Conservation (phyloP, 441 rosid genomes). For the Metrosideros polymorpha region DNA sequence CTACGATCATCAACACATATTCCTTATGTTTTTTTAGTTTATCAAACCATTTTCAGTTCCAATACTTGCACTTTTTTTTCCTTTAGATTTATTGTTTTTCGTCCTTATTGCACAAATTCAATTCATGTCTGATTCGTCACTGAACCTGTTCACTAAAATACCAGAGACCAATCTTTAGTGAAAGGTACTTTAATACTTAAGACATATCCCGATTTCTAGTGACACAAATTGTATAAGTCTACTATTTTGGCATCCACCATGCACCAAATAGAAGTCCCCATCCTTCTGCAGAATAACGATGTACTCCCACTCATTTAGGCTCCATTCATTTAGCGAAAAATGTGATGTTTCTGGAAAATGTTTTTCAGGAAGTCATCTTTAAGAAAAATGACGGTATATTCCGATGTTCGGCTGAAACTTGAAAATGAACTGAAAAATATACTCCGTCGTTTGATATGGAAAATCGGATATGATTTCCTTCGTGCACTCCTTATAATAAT, state of each 20-base stretch:
- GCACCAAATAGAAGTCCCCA: neutral
- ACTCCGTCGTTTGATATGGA: too few relatives aligned
- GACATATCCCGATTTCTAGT: neutral
- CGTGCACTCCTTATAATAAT: too few relatives aligned
- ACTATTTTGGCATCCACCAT: neutral
- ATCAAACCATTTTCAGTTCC: too few relatives aligned
- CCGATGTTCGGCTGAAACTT: too few relatives aligned
- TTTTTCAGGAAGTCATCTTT: too few relatives aligned
- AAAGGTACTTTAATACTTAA: too few relatives aligned
- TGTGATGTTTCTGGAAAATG: too few relatives aligned
- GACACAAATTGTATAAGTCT: neutral
- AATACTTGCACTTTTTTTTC: neutral
- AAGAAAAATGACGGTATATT: too few relatives aligned
- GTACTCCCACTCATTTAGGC: too few relatives aligned
- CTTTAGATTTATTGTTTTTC: neutral
- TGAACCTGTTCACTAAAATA: neutral
- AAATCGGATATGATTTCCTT: too few relatives aligned
- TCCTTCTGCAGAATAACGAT: neutral
- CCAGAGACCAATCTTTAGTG: neutral
- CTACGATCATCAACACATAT: neutral
- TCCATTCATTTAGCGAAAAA: too few relatives aligned
- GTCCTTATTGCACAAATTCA: neutral
- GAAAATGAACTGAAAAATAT: too few relatives aligned
- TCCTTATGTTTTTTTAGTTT: neutral
- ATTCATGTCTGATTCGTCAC: neutral